Conservation (phyloP, 2,329 filamentous ascomycete species). For the Penicillium sp. region DNA sequence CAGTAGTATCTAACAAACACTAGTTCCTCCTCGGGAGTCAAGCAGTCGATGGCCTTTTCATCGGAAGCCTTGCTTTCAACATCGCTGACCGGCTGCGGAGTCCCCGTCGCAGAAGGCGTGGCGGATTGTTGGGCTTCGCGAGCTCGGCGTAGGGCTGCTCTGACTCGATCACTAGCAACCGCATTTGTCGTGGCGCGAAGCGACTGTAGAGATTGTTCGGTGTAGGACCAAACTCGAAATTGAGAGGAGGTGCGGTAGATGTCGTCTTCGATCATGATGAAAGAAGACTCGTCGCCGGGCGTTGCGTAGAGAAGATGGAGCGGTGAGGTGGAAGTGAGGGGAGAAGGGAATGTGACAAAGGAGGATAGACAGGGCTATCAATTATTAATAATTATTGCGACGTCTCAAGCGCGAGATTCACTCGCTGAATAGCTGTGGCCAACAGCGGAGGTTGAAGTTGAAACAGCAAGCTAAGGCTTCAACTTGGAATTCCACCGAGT, state of each 20-base stretch:
- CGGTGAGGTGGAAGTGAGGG: background rate
- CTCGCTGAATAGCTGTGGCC: background rate
- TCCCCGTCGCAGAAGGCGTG: constrained; percentile 37
- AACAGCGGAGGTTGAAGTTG: background rate
- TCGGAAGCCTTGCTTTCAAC: constrained; percentile 36
- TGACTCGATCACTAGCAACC: constrained; percentile 71
- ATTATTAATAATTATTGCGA: background rate
- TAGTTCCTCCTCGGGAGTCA: constrained; percentile 82
- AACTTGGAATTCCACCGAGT: too few relatives aligned
- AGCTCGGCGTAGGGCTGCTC: constrained; percentile 59
- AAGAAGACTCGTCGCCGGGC: background rate
- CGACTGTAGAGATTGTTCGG: constrained; percentile 69
- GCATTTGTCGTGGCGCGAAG: constrained; percentile 79
- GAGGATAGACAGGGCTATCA: too few relatives aligned
- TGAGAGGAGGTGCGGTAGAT: constrained; percentile 89
- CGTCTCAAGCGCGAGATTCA: background rate
- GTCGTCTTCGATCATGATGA: constrained; percentile 81
- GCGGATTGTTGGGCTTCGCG: constrained; percentile 40
- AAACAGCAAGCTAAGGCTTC: too few relatives aligned
- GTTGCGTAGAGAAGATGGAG: background rate
- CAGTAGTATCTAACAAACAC: constrained; percentile 81
- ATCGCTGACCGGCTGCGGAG: constrained; percentile 34
- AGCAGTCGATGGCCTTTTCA: constrained; percentile 67
- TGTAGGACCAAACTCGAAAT: constrained; percentile 91
- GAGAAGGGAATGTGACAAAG: background rate